These are phyloP conservation scores for Amphichorda felina DNA, from an alignment of 2,329 filamentous ascomycete species.

Conservation along the genomic window DNA sequence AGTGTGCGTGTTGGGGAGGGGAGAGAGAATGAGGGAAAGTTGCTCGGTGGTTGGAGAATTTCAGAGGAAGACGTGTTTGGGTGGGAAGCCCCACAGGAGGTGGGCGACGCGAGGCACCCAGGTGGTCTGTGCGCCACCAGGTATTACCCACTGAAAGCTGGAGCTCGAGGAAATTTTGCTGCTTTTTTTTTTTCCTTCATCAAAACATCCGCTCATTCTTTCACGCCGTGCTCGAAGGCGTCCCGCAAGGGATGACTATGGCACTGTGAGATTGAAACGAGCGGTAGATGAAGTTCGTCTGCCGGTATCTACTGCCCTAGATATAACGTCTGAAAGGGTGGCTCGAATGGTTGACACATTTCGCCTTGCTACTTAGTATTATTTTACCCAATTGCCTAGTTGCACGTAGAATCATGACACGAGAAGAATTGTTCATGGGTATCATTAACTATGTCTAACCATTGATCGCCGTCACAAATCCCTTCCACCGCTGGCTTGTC, in stretches of 20 bases:
- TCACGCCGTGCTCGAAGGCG: slow-evolving; percentile 14
- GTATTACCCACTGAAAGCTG: too few species aligned
- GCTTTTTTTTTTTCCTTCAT: slow-evolving; percentile 13
- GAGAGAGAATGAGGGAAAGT: background rate
- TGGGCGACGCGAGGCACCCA: too few species aligned
- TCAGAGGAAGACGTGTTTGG: slow-evolving; percentile 3
- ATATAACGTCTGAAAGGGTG: slow-evolving; percentile 63
- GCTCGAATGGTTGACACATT: slow-evolving; percentile 76
- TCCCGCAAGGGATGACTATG: slow-evolving; percentile 18
- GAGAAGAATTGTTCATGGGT: slow-evolving; percentile 5
- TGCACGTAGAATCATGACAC: background rate
- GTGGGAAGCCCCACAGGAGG: slow-evolving; percentile 9
- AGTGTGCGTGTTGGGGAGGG: background rate
- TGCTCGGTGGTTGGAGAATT: slow-evolving; percentile 2
- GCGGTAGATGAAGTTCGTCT: slow-evolving; percentile 50
- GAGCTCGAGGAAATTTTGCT: slow-evolving; percentile 6
- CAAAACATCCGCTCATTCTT: slow-evolving; percentile 15
- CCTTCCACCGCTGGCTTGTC: slow-evolving; percentile 22
- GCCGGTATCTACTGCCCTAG: slow-evolving; percentile 85
- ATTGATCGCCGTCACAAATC: slow-evolving; percentile 17
- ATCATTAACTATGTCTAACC: slow-evolving; percentile 11
- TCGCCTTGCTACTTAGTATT: slow-evolving; percentile 5
- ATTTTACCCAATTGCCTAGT: slow-evolving; percentile 6
- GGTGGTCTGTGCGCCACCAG: too few species aligned
- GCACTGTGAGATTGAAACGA: slow-evolving; percentile 41